Conservation (phyloP, 768 basidiomycete species). For the Pleurotus citrinopileatus region DNA sequence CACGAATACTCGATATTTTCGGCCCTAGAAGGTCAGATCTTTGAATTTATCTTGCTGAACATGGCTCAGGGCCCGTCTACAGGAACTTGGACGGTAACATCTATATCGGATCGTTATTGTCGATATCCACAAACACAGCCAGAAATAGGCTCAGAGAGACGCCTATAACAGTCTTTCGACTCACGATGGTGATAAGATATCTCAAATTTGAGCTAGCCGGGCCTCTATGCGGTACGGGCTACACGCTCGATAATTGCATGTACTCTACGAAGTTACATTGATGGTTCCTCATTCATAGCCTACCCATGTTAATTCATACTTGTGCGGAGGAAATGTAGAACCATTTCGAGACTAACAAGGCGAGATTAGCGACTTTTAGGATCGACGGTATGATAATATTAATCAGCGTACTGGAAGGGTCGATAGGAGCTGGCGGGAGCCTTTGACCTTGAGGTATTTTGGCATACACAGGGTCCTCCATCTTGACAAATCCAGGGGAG, state of each 20-base stretch:
- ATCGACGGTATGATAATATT: conserved; percentile 2
- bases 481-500: conserved; percentile 66
- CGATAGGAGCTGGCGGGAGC: conserved; percentile 84
- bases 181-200: conserved; percentile 19
- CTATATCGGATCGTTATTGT: conserved; percentile 87
- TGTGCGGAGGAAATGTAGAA: conserved; percentile 92
- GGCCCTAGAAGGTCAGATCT: conserved; percentile 73
- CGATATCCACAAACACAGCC: conserved; percentile 78
- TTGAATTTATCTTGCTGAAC: neutral
- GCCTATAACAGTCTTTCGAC: conserved; percentile 22
- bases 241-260: neutral
- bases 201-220: neutral
- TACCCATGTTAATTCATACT: conserved; percentile 40
- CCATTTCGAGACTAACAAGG: conserved; percentile 75
- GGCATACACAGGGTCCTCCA: conserved; percentile 62
- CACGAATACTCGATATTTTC: conserved; percentile 90
- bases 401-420: conserved; percentile 73
- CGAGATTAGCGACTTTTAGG: conserved; percentile 8
- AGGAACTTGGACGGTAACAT: conserved; percentile 93
- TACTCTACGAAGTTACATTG: neutral
- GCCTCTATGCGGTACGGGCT: too few relatives aligned
- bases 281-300: conserved; percentile 8
- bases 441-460: conserved; percentile 75
- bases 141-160: conserved; percentile 37
- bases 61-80: conserved; percentile 3